These are phyloP conservation scores for Warburgia ugandensis DNA, from an alignment of 164 flowering plant species.

Conservation along the genomic window DNA sequence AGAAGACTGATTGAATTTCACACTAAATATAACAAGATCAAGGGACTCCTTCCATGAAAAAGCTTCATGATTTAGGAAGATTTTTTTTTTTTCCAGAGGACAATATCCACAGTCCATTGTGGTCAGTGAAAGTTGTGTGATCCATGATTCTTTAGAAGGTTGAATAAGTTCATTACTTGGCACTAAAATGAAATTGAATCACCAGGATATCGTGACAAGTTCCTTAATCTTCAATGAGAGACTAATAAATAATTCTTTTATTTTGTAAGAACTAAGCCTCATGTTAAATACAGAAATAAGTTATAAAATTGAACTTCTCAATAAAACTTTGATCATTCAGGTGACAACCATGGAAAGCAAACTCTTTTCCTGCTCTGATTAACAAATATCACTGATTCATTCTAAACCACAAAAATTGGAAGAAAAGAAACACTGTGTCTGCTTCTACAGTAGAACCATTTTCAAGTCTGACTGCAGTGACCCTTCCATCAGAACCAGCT, in stretches of 20 bases:
- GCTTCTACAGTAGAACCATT: slow-evolving; percentile 75
- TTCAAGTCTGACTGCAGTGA: slow-evolving; percentile 63
- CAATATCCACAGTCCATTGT: too few species aligned
- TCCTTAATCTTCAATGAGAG: not conserved
- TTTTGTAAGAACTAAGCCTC: not conserved
- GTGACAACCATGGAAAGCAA: too few species aligned
- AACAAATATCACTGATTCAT: not conserved
- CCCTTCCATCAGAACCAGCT: slow-evolving; percentile 81
- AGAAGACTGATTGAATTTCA: too few species aligned
- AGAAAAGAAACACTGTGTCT: slow-evolving; percentile 46
- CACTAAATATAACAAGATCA: too few species aligned
- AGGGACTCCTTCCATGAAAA: too few species aligned
- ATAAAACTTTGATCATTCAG: too few species aligned
- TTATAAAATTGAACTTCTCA: not conserved
- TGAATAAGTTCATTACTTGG: not conserved
- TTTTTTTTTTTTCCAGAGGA: too few species aligned
- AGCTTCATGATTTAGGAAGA: too few species aligned
- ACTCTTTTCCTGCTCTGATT: not conserved
- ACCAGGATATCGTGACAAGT: not conserved
- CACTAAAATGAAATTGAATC: not conserved
- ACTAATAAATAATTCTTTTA: not conserved
- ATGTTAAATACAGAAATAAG: not conserved
- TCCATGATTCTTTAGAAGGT: too few species aligned
- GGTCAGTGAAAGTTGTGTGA: too few species aligned
- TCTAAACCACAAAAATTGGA: not conserved